These are phyloP conservation scores for Corylus heterophylla DNA, from an alignment of 306 rosid genomes.

Conservation along the genomic window DNA sequence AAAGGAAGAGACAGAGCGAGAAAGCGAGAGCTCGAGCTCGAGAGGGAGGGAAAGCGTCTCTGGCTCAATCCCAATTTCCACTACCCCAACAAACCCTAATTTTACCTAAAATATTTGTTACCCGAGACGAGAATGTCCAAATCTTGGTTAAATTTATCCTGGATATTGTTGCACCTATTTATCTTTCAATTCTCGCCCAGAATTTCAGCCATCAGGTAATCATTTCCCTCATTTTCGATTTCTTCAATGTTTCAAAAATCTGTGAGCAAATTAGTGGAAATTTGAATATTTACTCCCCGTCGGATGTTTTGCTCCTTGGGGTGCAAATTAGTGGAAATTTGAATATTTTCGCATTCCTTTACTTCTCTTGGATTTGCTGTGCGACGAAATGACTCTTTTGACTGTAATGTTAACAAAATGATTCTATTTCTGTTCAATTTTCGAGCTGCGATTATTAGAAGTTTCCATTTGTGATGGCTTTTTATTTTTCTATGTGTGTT, in stretches of 20 bases:
- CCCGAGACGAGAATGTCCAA: slow-evolving; percentile 17
- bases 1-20: background rate
- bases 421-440: background rate
- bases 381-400: background rate
- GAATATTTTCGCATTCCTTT: background rate
- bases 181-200: slow-evolving; percentile 23
- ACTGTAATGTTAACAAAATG: background rate
- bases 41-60: background rate
- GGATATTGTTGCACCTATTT: slow-evolving; percentile 23
- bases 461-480: background rate
- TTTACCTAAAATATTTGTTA: background rate
- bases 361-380: background rate
- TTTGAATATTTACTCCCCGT: background rate
- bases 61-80: background rate
- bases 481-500: background rate
- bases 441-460: background rate
- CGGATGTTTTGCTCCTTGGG: background rate
- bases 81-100: background rate
- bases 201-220: slow-evolving; percentile 38
- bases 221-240: background rate
- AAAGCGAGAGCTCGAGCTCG: background rate
- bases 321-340: background rate
- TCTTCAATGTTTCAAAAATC: background rate
- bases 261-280: background rate
- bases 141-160: slow-evolving; percentile 8